Evolutionary conservation across 2,329 filamentous ascomycete species (phyloP), one percentile per base, ranked within the genome.

Genomic region (Neospermospora avenae): DNA sequence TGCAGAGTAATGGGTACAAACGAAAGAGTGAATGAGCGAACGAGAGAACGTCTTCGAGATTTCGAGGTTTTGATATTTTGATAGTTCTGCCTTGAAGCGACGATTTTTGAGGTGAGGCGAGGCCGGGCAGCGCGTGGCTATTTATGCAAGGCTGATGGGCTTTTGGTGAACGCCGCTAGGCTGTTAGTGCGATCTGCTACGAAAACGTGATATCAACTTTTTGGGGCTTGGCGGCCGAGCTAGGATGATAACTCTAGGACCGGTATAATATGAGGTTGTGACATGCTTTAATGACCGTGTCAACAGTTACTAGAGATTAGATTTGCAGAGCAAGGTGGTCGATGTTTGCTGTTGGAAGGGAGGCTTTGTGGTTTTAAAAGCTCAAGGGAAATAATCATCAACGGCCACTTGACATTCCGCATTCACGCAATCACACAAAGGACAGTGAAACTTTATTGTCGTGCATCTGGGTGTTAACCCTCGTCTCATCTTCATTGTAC

Each of bases 111-210:
- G 54, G 22, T 16, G 54, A 34, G 18, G 49, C 53, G 58, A 57
- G 60, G 55, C 61, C 45, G 22, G 24, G 35, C 39, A 20, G 20
- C 24, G 24, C 59, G 46, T 51, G 57, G 55, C 57, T 63, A 61
- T 66, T 63, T 65, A 66, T 66, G 64, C 64, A 59, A 65, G 63
- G 60, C 61, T 63, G 41, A 25, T 35, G 49, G 20, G 37, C 5
- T 31, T 31, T 10, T n/a, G 16, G 44, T 22, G 34, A 22, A 34
- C 28, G 28, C 7, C 34, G 55, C 55, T 37, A 22, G 45, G 51
- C n/a, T 24, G 37, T 56, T 56, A 28, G 41, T 34, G 35, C 16
- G 51, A 44, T 24, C 18, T 55, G 28, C 34, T 25, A 52, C 4
- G 42, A 53, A 31, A 42, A 59, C 51, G 58, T 59, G 58, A 49